phyloP scores from a whole-genome alignment of 2,329 filamentous ascomycete species.

The Shiraia sp. region DNA sequence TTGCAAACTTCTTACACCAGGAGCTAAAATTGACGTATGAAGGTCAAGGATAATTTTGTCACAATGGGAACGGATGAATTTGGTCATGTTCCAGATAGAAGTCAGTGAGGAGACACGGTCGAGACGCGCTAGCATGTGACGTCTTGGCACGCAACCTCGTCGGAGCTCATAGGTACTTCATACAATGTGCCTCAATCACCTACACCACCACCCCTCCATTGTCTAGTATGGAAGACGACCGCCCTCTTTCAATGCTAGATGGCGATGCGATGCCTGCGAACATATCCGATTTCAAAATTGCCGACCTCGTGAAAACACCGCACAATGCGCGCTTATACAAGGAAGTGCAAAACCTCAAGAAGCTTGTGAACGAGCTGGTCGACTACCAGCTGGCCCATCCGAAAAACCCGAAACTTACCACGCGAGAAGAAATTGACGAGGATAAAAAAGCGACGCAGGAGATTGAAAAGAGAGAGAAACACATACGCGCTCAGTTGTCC shows the following conservation, averaged over 20 bases:
- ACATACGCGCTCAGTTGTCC: constrained; percentile 69
- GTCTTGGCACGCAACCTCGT: constrained; percentile 1
- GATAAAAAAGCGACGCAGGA: constrained; percentile 29
- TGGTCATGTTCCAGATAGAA: too few species aligned
- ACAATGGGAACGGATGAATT: too few species aligned
- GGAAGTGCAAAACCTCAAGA: constrained; percentile 38
- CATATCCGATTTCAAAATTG: constrained; percentile 24
- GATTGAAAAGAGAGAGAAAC: constrained; percentile 62
- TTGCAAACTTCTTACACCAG: too few species aligned
- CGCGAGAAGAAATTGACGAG: constrained; percentile 26
- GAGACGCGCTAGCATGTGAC: constrained; percentile 4
- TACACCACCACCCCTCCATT: too few species aligned
- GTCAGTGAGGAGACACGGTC: background rate
- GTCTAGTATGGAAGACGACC: too few species aligned
- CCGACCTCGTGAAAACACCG: constrained; percentile 31
- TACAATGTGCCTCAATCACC: too few species aligned
- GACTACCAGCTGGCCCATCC: constrained; percentile 37
- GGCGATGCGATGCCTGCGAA: constrained; percentile 16
- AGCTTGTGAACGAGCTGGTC: constrained; percentile 35
- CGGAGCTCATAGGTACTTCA: too few species aligned
- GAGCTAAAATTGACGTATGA: too few species aligned
- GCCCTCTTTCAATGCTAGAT: background rate
- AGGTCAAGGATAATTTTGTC: too few species aligned
- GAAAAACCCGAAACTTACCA: constrained; percentile 14
- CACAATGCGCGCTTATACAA: constrained; percentile 36